phyloP scores from a whole-genome alignment of 2,329 filamentous ascomycete species.

The Ophiostoma montium region DNA sequence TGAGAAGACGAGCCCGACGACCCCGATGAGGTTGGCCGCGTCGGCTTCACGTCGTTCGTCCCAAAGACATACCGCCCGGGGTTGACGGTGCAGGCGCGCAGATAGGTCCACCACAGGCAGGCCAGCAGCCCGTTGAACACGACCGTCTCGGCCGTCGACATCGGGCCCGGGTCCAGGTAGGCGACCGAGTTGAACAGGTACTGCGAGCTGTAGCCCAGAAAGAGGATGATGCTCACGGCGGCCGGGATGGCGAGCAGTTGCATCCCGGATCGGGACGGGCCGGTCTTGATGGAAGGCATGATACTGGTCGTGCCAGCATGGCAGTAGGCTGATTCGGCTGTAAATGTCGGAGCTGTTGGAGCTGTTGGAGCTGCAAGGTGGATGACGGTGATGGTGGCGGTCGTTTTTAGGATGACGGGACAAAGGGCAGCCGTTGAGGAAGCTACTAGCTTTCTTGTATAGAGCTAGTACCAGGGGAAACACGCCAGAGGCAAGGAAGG shows the following conservation, averaged over 20 bases:
- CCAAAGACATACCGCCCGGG: slow-evolving; percentile 39
- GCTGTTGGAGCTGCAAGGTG: no score
- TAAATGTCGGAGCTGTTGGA: no score
- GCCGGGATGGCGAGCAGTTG: slow-evolving; percentile 52
- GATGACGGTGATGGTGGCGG: no score
- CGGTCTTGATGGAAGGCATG: slow-evolving; percentile 17
- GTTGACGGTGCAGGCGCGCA: slow-evolving; percentile 41
- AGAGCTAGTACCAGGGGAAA: no score
- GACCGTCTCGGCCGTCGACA: slow-evolving; percentile 40
- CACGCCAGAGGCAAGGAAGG: no score
- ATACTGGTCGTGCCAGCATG: slow-evolving; percentile 1
- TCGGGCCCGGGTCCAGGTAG: slow-evolving; percentile 44
- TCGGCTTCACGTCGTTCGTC: not conserved
- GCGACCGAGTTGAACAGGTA: slow-evolving; percentile 49
- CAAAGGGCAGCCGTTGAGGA: no score
- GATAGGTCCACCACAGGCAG: slow-evolving; percentile 57
- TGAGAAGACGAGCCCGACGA: slow-evolving; percentile 3
- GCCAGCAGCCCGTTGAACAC: slow-evolving; percentile 52
- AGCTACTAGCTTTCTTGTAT: no score
- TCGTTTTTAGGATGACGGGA: no score
- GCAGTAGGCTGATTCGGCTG: no score
- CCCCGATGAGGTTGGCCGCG: slow-evolving; percentile 1
- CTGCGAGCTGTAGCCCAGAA: slow-evolving; percentile 61
- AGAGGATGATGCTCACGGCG: slow-evolving; percentile 50
- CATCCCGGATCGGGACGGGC: slow-evolving; percentile 28